Evolutionary conservation across 805 yeast genomes (phyloP).

Genomic region (Zygosaccharomyces lentus): DNA sequence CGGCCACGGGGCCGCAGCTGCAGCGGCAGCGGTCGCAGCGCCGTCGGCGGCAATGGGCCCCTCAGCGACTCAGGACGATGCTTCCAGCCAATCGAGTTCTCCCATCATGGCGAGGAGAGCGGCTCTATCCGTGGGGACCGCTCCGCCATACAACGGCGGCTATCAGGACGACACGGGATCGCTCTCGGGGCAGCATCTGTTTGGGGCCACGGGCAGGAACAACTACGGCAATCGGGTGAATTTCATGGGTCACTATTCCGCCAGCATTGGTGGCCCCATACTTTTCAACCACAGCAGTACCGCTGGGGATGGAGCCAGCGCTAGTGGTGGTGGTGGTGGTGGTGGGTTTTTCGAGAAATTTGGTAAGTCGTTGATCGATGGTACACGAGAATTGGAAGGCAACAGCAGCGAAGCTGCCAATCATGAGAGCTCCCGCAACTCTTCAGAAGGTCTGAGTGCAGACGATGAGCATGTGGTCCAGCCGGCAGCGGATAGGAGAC

Average conservation of each 20-base stretch:
- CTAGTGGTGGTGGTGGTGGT: slow-evolving; percentile 3
- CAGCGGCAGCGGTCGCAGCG: slow-evolving; percentile 3
- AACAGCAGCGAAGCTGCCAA: slow-evolving; percentile 1
- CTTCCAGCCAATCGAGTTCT: slow-evolving; percentile 13
- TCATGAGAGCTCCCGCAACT: not conserved
- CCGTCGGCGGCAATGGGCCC: not conserved
- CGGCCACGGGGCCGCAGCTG: slow-evolving; percentile 15
- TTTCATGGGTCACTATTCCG: slow-evolving; percentile 26
- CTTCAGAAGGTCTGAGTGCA: not conserved
- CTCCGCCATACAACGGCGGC: slow-evolving; percentile 22
- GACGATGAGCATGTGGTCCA: not conserved
- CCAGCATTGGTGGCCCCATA: slow-evolving; percentile 25
- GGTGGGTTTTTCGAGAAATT: slow-evolving; percentile 35
- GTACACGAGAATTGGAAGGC: slow-evolving; percentile 33
- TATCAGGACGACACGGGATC: slow-evolving; percentile 6
- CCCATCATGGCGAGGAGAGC: slow-evolving; percentile 24
- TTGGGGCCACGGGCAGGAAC: not conserved
- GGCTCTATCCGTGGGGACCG: slow-evolving; percentile 33
- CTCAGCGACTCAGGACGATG: slow-evolving; percentile 3
- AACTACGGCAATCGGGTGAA: slow-evolving; percentile 15
- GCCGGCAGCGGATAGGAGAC: slow-evolving; percentile 4
- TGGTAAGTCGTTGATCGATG: slow-evolving; percentile 35
- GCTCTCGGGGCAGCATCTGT: slow-evolving; percentile 5
- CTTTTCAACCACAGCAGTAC: slow-evolving; percentile 6
- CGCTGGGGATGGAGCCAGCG: not conserved